Evolutionary conservation across 2,329 filamentous ascomycete species (phyloP), one percentile per base, ranked within the genome.

Genomic region (Nannizzia gypsea): DNA sequence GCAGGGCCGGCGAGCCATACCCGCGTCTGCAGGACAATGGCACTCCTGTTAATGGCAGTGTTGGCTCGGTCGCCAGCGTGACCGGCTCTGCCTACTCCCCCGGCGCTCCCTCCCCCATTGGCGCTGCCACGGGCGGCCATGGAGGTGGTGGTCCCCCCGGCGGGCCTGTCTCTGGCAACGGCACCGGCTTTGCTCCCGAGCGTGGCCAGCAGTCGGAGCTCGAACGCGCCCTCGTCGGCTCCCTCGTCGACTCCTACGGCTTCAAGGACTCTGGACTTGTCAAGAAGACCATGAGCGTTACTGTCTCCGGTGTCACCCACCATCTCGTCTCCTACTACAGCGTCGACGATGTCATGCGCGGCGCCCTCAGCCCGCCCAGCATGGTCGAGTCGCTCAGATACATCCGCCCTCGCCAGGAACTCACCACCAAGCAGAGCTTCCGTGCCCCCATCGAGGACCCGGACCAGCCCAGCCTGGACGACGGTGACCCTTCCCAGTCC

Each of bases 261-360:
- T 96, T 96, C 80, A 93, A 93, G 68, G 78, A 84, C 13, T 82
- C 84, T 1, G 90, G 91, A 0, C 75, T 96, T 44, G 83, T 96
- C 63, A 96, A 96, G 80, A 96, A 96, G 78, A 96, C 90, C 0
- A 90, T 96, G 73, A 92, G 87, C 66, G 83, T 96, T 42, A 84
- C 81, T 1, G 84, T 87, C 57, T 80, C 86, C 26, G 87, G 87
- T 1, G 81, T 90, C 1, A 85, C 84, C 1, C 90, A 95, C 68
- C 90, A 95, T 67, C 76, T 96, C 57, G 90, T 96, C 44, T 91
- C 87, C 15, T 96, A 96, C 71, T 96, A 96, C 76, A 89, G 78
- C 48, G 80, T 92, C 9, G 83, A 89, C 4, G 90, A 96, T 69
- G 87, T 90, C n/a, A 79, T 84, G 66, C 76, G 78, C 52, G 78